phyloP scores from a whole-genome alignment of 768 basidiomycete genomes.

The Mycena crocata region DNA sequence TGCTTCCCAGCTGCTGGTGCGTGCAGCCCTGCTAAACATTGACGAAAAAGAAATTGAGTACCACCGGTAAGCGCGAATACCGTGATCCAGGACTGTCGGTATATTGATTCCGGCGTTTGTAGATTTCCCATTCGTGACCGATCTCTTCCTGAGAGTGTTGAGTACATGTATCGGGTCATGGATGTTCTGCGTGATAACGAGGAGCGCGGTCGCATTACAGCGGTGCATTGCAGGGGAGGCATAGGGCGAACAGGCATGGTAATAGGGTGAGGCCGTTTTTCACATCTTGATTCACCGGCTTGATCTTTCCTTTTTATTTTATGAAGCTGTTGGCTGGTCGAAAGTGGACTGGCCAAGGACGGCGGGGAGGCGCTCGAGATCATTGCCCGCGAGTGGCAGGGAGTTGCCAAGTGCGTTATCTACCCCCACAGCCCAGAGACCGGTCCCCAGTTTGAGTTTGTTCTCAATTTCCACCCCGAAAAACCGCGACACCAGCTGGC shows the following conservation, averaged over 20 bases:
- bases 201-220: conserved; percentile 66
- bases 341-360: conserved; percentile 52
- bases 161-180: conserved; percentile 70
- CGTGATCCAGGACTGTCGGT: too few species aligned
- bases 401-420: conserved; percentile 80
- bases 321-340: conserved; percentile 69
- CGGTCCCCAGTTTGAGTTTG: conserved; percentile 82
- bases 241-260: conserved; percentile 76
- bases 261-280: conserved; percentile 39
- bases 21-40: conserved; percentile 67
- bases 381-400: conserved; percentile 66
- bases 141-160: conserved; percentile 67
- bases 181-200: conserved; percentile 71
- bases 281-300: neutral
- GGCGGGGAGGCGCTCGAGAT: conserved; percentile 27
- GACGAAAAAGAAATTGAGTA: conserved; percentile 65
- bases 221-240: conserved; percentile 84
- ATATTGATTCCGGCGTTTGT: too few species aligned
- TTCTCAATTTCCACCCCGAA: conserved; percentile 63
- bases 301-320: conserved; percentile 47
- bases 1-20: conserved; percentile 60
- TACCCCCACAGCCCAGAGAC: conserved; percentile 86
- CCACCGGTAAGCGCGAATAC: too few species aligned
- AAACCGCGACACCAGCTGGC: conserved; percentile 23
- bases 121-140: conserved; percentile 86